Conservation (phyloP, 2,329 filamentous ascomycete genomes). For the Exophiala alcalophila region DNA sequence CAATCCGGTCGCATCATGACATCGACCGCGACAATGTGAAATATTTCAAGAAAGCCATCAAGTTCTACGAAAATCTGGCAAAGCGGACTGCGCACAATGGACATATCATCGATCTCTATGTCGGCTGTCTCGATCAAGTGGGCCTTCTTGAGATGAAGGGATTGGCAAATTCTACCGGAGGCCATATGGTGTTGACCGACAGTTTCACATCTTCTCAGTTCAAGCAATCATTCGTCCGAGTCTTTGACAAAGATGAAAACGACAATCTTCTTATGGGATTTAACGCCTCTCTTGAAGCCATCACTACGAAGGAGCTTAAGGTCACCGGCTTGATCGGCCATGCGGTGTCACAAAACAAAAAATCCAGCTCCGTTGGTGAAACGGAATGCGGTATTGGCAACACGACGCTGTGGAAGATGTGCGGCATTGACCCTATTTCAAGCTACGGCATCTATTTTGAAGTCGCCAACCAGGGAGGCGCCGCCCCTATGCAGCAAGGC, state of each 20-base stretch:
- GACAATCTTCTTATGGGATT: constrained; percentile 98
- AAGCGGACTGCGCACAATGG: constrained; percentile 95
- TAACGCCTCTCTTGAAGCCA: constrained; percentile 90
- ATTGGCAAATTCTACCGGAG: constrained; percentile 90
- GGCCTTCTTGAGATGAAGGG: constrained; percentile 98
- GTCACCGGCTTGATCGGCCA: constrained; percentile 96
- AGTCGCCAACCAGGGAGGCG: constrained; percentile 88
- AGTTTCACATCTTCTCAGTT: constrained; percentile 99
- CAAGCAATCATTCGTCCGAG: constrained; percentile 94
- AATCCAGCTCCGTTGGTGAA: constrained; percentile 93
- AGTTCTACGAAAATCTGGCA: constrained; percentile 94
- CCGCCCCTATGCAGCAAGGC: constrained; percentile 77
- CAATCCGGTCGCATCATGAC: constrained; percentile 96
- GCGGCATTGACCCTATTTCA: constrained; percentile 87
- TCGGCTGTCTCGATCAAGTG: constrained; percentile 94
- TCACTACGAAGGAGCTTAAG: constrained; percentile 97
- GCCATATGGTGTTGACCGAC: constrained; percentile 97
- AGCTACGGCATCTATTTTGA: constrained; percentile 98
- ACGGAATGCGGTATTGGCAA: constrained; percentile 98
- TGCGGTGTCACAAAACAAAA: constrained; percentile 95
- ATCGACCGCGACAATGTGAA: constrained; percentile 99
- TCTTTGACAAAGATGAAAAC: constrained; percentile 94
- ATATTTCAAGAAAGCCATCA: constrained; percentile 98
- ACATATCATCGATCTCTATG: constrained; percentile 96
- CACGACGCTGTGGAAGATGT: constrained; percentile 99